Conservation (phyloP, 805 yeast genomes). For the Metschnikowia similis region DNA sequence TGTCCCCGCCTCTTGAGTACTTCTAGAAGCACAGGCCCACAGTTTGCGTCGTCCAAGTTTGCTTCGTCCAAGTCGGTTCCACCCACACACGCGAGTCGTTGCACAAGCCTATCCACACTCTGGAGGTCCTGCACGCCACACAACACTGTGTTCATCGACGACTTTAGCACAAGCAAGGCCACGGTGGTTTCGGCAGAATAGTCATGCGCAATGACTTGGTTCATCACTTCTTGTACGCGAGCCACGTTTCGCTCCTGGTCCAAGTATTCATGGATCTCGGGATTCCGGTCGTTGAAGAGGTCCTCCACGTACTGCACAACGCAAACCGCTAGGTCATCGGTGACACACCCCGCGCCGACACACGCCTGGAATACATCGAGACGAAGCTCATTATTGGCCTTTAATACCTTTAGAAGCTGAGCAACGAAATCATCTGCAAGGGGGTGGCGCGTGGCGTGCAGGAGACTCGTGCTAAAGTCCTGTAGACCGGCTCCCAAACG, state of each 20-base stretch:
- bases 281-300: constrained; percentile 24
- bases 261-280: constrained; percentile 34
- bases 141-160: constrained; percentile 20
- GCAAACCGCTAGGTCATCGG: constrained; percentile 18
- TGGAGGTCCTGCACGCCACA: constrained; percentile 7
- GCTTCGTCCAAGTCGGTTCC: neutral
- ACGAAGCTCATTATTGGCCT: constrained; percentile 6
- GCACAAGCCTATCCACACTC: neutral
- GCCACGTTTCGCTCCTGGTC: constrained; percentile 25
- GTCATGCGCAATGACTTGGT: neutral
- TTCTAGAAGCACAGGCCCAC: neutral
- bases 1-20: neutral
- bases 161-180: constrained; percentile 19
- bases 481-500: constrained; percentile 23
- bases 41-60: neutral
- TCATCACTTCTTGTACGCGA: constrained; percentile 5
- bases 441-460: constrained; percentile 9
- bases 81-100: neutral
- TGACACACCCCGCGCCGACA: constrained; percentile 10
- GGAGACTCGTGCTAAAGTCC: constrained; percentile 8
- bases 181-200: constrained; percentile 7
- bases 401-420: constrained; percentile 14
- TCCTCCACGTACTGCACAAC: constrained; percentile 26
- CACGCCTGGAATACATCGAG: constrained; percentile 17
- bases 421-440: constrained; percentile 15